A percentile compares a stretch with the other conserved stretches of the same genome.
Evolutionary conservation across 2,329 filamentous ascomycete species (phyloP).

Genomic region (Phoma sp.): DNA sequence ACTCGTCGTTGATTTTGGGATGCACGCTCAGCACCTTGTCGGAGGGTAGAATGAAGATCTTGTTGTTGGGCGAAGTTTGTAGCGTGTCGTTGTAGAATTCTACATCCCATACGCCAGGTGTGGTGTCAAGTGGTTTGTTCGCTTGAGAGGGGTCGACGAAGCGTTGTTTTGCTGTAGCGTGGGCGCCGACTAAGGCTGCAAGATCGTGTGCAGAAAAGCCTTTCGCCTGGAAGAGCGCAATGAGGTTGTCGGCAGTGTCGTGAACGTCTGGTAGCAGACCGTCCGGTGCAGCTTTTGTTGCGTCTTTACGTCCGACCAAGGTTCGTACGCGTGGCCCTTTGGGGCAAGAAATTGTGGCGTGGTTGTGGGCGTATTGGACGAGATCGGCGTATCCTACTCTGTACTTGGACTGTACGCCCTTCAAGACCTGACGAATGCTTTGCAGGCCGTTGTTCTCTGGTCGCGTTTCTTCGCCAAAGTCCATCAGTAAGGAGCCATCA

Average conservation of each 20-base stretch:
- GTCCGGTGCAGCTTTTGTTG: slow-evolving; percentile 48
- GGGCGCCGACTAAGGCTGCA: slow-evolving; percentile 62
- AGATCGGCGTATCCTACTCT: slow-evolving; percentile 61
- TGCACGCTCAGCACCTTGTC: slow-evolving; percentile 36
- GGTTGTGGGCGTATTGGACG: slow-evolving; percentile 57
- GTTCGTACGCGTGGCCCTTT: slow-evolving; percentile 59
- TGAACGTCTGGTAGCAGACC: slow-evolving; percentile 56
- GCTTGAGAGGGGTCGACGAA: slow-evolving; percentile 52
- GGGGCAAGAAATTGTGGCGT: slow-evolving; percentile 59
- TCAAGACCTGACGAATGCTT: slow-evolving; percentile 49
- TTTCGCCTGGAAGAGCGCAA: slow-evolving; percentile 58
- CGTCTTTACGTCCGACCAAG: slow-evolving; percentile 59
- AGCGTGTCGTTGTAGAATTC: slow-evolving; percentile 55
- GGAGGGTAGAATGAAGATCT: slow-evolving; percentile 39
- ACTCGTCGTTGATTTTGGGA: slow-evolving; percentile 36
- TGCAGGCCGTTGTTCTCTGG: slow-evolving; percentile 55
- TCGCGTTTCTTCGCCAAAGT: slow-evolving; percentile 45
- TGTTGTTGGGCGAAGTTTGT: slow-evolving; percentile 23
- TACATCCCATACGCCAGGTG: slow-evolving; percentile 59
- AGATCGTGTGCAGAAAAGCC: slow-evolving; percentile 59
- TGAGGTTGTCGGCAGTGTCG: slow-evolving; percentile 51
- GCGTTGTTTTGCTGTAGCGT: slow-evolving; percentile 58
- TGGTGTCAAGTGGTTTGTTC: slow-evolving; percentile 54
- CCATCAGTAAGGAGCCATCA: slow-evolving; percentile 51
- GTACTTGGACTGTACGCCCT: slow-evolving; percentile 50